These are phyloP conservation scores for Xerocomellus dryophilus DNA, from an alignment of 768 basidiomycete genomes.

Conservation along the genomic window DNA sequence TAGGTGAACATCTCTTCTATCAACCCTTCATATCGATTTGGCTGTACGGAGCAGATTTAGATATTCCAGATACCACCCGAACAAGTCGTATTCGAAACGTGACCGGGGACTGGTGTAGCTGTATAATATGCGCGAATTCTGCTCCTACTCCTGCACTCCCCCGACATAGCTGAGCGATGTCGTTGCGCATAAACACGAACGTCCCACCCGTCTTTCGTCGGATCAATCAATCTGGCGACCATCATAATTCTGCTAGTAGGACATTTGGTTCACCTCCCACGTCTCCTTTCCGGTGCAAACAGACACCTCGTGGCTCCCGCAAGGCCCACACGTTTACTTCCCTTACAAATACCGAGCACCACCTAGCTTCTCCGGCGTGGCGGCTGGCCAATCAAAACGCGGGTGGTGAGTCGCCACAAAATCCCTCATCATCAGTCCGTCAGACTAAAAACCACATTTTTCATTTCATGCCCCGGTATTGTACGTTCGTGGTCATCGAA, in stretches of 20 bases:
- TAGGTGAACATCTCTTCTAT: constrained; percentile 8
- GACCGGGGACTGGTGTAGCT: constrained; percentile 12
- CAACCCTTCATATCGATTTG: constrained; percentile 13
- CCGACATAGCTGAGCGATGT: constrained; percentile 22
- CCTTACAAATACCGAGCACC: constrained; percentile 34
- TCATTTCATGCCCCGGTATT: constrained; percentile 20
- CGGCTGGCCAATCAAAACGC: constrained; percentile 25
- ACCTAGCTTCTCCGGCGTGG: constrained; percentile 25
- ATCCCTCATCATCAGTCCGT: constrained; percentile 10
- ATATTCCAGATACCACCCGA: constrained; percentile 8
- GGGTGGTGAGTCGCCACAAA: constrained; percentile 28
- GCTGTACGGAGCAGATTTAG: constrained; percentile 11
- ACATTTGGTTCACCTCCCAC: constrained; percentile 16
- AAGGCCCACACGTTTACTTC: constrained; percentile 32
- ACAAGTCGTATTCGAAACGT: constrained; percentile 26
- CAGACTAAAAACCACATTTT: constrained; percentile 22
- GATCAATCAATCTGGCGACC: constrained; percentile 19
- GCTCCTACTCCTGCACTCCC: constrained; percentile 2
- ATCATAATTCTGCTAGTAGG: constrained; percentile 12
- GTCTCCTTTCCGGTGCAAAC: constrained; percentile 23
- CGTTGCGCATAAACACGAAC: constrained; percentile 31
- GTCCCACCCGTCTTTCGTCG: constrained; percentile 21
- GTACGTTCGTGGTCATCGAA: constrained; percentile 18
- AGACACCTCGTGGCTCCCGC: constrained; percentile 28
- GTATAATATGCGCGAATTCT: constrained; percentile 22